Evolutionary conservation across 164 flowering plant genomes (phyloP).

Genomic region (Cinnamomum micranthum): DNA sequence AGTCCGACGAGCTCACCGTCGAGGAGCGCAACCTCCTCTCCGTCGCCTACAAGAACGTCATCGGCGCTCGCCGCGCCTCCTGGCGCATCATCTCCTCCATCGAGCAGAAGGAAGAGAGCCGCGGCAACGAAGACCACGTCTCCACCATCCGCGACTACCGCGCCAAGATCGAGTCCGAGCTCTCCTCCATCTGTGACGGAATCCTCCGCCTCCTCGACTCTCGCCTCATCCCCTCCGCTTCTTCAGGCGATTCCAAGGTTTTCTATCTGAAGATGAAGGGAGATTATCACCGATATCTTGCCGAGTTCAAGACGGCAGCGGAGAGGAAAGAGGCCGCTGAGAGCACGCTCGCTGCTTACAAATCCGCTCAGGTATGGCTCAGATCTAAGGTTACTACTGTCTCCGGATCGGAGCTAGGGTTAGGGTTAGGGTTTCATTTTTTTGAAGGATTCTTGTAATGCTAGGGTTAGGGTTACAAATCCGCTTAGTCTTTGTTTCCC

Average conservation of each 20-base stretch:
- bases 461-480: no score
- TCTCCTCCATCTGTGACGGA: slow-evolving; percentile 66
- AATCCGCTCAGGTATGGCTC: slow-evolving; percentile 61
- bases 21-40: slow-evolving; percentile 69
- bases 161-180: slow-evolving; percentile 73
- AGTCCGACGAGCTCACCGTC: slow-evolving; percentile 61
- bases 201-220: slow-evolving; percentile 59
- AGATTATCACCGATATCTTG: slow-evolving; percentile 72
- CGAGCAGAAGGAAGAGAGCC: slow-evolving; percentile 71
- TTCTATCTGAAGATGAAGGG: slow-evolving; percentile 86
- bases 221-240: slow-evolving; percentile 51
- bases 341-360: slow-evolving; percentile 69
- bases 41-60: slow-evolving; percentile 80
- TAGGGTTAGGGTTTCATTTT: no score
- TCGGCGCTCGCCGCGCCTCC: slow-evolving; percentile 74
- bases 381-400: no score
- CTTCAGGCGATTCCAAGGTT: slow-evolving; percentile 67
- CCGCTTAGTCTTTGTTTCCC: background rate
- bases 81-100: slow-evolving; percentile 77
- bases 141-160: slow-evolving; percentile 57
- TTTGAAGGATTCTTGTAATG: background rate
- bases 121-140: slow-evolving; percentile 77
- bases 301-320: slow-evolving; percentile 75
- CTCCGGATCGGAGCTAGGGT: no score
- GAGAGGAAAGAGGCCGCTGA: slow-evolving; percentile 82